phyloP scores from a whole-genome alignment of 495 filamentous ascomycete species.

The Hypoxylon lienhwacheense region DNA sequence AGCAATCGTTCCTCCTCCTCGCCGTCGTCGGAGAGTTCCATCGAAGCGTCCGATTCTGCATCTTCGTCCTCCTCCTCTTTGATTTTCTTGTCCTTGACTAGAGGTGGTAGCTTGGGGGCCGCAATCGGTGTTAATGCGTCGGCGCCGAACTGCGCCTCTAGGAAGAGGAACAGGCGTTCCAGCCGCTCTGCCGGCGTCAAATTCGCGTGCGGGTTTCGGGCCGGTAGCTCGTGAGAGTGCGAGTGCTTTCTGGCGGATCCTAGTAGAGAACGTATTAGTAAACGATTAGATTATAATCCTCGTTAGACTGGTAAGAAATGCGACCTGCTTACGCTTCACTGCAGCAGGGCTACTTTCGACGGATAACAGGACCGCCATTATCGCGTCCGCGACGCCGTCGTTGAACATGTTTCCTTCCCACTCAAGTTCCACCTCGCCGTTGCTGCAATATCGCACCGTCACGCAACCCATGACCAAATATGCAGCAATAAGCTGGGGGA shows the following conservation, averaged over 20 bases:
- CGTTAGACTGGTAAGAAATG: constrained; percentile 12
- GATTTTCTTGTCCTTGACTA: constrained; percentile 39
- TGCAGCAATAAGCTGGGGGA: constrained; percentile 54
- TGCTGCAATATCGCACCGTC: constrained; percentile 66
- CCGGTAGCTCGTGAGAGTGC: constrained; percentile 58
- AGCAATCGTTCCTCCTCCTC: constrained; percentile 47
- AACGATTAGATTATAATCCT: neutral
- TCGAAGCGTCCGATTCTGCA: constrained; percentile 42
- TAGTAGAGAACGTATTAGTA: constrained; percentile 36
- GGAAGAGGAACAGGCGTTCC: constrained; percentile 85
- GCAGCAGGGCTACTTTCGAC: constrained; percentile 93
- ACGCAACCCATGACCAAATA: constrained; percentile 93
- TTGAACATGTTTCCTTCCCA: constrained; percentile 99
- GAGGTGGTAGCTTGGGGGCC: constrained; percentile 58
- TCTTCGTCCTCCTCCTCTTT: constrained; percentile 25
- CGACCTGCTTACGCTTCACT: constrained; percentile 72
- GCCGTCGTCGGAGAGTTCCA: constrained; percentile 45
- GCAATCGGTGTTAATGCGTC: constrained; percentile 73
- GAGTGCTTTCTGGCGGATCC: constrained; percentile 58
- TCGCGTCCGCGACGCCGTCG: constrained; percentile 93
- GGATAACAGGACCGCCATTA: constrained; percentile 84
- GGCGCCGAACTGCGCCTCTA: constrained; percentile 92
- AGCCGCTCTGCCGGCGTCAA: constrained; percentile 73
- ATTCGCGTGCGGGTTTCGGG: constrained; percentile 70
- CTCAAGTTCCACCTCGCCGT: constrained; percentile 82